Evolutionary conservation across 352 stramenopile species (phyloP).

Genomic region (Pythium grandisporangium): DNA sequence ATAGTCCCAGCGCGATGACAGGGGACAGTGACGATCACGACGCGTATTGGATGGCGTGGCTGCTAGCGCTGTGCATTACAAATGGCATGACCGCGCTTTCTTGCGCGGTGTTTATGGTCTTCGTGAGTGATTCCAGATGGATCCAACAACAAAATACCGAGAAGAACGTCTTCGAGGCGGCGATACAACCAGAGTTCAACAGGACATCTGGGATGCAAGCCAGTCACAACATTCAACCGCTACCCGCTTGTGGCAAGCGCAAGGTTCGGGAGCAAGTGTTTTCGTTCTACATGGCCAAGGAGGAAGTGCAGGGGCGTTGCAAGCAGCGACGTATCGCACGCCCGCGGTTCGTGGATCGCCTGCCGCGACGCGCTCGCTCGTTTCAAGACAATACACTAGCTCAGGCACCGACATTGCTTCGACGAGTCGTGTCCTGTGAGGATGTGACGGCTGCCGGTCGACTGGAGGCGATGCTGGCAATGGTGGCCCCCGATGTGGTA

Average conservation of each 20-base stretch:
- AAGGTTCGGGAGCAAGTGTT: slow-evolving; percentile 17
- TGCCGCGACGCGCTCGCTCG: slow-evolving; percentile 5
- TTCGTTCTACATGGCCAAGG: slow-evolving; percentile 5
- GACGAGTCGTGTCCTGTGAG: no score
- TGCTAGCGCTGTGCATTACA: slow-evolving; percentile 16
- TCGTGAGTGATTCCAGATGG: slow-evolving; percentile 10
- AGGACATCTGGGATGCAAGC: not conserved
- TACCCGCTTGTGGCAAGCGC: slow-evolving; percentile 14
- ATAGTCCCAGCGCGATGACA: slow-evolving; percentile 5
- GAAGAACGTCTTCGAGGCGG: not conserved
- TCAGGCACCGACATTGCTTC: slow-evolving; percentile 8
- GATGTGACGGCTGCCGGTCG: no score
- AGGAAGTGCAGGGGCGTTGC: slow-evolving; percentile 8
- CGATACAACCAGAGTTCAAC: no score
- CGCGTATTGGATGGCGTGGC: slow-evolving; percentile 16
- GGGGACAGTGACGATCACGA: slow-evolving; percentile 4
- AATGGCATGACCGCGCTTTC: slow-evolving; percentile 14
- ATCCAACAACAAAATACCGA: not conserved
- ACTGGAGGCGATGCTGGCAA: no score
- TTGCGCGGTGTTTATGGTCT: slow-evolving; percentile 14
- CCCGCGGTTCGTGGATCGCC: not conserved
- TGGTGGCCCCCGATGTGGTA: no score
- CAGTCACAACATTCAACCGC: not conserved
- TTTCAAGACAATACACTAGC: slow-evolving; percentile 5
- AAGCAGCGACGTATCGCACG: slow-evolving; percentile 13